Percentiles rank a stretch among this genome's conserved stretches.
Evolutionary conservation across 2,329 filamentous ascomycete genomes (phyloP).

Genomic region (Aspergillus pseudoviridinutans): DNA sequence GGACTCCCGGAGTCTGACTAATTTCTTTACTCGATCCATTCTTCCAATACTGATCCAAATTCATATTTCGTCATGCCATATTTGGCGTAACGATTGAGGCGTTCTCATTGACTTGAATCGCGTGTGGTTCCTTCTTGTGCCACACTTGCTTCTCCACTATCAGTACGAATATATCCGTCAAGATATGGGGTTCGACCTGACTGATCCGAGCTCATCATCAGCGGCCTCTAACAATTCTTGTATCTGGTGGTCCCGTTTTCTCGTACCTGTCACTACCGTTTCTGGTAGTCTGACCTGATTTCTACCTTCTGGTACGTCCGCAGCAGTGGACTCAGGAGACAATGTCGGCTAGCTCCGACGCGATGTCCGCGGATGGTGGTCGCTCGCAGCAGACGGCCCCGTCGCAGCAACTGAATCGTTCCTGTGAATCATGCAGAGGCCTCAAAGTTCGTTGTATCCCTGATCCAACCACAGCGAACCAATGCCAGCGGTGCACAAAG

Average conservation of each 20-base stretch:
- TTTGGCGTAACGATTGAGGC: background rate
- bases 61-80: background rate
- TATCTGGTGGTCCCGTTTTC: background rate
- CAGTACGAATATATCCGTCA: background rate
- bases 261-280: background rate
- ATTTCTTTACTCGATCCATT: background rate
- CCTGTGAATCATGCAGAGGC: conserved; percentile 35
- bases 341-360: conserved; percentile 24
- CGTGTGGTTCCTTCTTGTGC: background rate
- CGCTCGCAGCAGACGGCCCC: conserved; percentile 16
- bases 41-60: background rate
- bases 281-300: background rate
- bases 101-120: background rate
- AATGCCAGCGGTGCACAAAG: conserved; percentile 35
- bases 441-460: conserved; percentile 37
- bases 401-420: conserved; percentile 31
- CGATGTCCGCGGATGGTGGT: conserved; percentile 16
- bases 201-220: background rate
- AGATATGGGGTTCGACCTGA: background rate
- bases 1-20: background rate
- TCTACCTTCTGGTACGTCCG: background rate
- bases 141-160: background rate
- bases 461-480: conserved; percentile 26
- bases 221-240: background rate
- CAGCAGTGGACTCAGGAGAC: conserved; percentile 7